phyloP scores from a whole-genome alignment of 805 yeast species.

The Cephaloascus albidus region DNA sequence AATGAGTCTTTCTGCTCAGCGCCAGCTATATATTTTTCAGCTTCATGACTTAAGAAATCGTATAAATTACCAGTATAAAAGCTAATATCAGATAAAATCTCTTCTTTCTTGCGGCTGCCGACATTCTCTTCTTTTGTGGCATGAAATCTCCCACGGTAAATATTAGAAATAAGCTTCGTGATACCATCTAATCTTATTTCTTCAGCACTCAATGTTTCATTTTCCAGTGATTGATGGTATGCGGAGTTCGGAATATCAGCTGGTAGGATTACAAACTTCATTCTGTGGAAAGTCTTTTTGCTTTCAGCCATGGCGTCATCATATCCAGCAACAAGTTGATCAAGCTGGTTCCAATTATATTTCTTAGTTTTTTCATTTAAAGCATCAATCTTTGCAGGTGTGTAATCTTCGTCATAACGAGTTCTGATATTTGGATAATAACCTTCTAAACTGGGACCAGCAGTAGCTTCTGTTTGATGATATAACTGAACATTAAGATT shows the following conservation, averaged over 20 bases:
- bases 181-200: conserved; percentile 92
- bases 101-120: conserved; percentile 24
- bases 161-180: conserved; percentile 50
- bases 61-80: conserved; percentile 85
- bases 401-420: conserved; percentile 61
- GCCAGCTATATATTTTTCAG: conserved; percentile 22
- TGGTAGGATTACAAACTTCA: conserved; percentile 83
- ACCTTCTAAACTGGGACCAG: conserved; percentile 9
- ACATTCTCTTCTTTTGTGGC: conserved; percentile 29
- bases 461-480: conserved; percentile 1
- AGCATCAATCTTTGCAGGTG: conserved; percentile 47
- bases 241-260: conserved; percentile 55
- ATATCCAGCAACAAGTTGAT: conserved; percentile 86
- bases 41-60: conserved; percentile 48
- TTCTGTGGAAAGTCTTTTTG: conserved; percentile 45
- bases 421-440: conserved; percentile 62
- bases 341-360: conserved; percentile 86
- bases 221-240: conserved; percentile 26
- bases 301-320: conserved; percentile 59
- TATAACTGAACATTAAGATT: conserved; percentile 75
- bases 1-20: conserved; percentile 25
- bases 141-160: conserved; percentile 48
- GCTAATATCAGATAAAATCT: conserved; percentile 60
- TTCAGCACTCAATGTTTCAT: conserved; percentile 66
- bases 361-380: conserved; percentile 40